A percentile compares a stretch with the other conserved stretches of the same genome.
Conservation (phyloP, 345 rosid species). For the Brassica napus region Da-Ae NC_063436.1:11878001-11878500, state of each 20-base stretch:
- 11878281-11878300: conserved; percentile 98
- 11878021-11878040: conserved; percentile 65
- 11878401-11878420: conserved; percentile 97
- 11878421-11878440: conserved; percentile 87
- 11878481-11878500: conserved; percentile 75
- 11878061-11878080: conserved; percentile 96
- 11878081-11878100: conserved; percentile 76
- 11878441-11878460: conserved; percentile 81
- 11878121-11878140: conserved; percentile 17
- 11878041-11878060: conserved; percentile 83
- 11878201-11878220: conserved; percentile 87
- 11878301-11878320: conserved; percentile 76
- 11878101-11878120: conserved; percentile 28
- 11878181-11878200: conserved; percentile 55
- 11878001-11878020: conserved; percentile 95
- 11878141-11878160: conserved; percentile 31
- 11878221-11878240: conserved; percentile 77
- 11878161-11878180: conserved; percentile 16
- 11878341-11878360: conserved; percentile 92
- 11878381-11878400: conserved; percentile 90
- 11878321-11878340: conserved; percentile 93
- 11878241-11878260: conserved; percentile 84
- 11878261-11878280: conserved; percentile 88
- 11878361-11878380: conserved; percentile 82
- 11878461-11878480: conserved; percentile 94